Evolutionary conservation across 306 rosid genomes (phyloP), one percentile per base, ranked within the genome.

Genomic region (Senna tora): DNA sequence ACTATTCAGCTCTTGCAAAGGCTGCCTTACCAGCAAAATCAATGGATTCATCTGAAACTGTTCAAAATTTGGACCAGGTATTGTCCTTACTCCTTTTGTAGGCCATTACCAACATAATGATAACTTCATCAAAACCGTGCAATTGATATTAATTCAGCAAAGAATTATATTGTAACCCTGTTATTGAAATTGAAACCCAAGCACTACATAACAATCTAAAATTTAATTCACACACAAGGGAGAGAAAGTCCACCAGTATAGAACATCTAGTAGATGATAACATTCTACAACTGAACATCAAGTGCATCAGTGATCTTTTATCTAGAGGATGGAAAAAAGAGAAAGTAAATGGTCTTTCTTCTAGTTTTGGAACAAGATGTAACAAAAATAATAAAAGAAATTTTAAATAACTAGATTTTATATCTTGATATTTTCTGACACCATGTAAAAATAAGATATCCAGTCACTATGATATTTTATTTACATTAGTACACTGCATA

Each of bases 41-140:
- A 65, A 80, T 80, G 76, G 98, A 89, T 75, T 87, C 98, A 41
- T 82, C 84, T 34, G 98, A 94, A 71, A 76, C 91, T 49, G 91
- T 79, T 74, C 92, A 88, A 78, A 86, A 67, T 81, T 65, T 91
- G 59, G 98, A 91, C 73, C 96, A 94, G 96, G 97, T 94, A 86
- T 65, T 51, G 70, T 71, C 76, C 42, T 30, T 72, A 25, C 30
- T 25, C 30, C 30, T 25, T 25, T 25, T 25, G 30, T 25, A 47
- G 81, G 64, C 71, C 74, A 72, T 49, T 58, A 50, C 64, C 52
- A 69, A 21, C 73, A 54, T 66, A 20, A 67, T 55, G 56, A 53
- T 39, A 9, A 67, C 56, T 61, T 15, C 57, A 74, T 69, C 65
- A 56, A 64, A 63, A 30, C 28, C 59, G 69, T 59, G 56, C 46